Evolutionary conservation across 106 monocot species (phyloP).

Genomic region (Dendrobium nobile): DNA sequence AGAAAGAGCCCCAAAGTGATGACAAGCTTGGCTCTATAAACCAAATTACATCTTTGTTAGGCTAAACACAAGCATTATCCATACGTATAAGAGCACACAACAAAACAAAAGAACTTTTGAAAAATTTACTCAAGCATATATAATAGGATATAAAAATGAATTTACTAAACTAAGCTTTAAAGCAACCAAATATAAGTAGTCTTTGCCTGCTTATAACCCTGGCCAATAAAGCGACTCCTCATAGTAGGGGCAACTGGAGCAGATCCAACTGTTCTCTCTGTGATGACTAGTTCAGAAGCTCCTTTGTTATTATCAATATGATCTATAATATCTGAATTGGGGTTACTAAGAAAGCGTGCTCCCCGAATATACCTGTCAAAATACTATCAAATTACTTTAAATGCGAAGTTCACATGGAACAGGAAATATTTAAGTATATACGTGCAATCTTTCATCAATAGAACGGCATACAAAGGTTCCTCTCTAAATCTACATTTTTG

Average conservation of each 20-base stretch:
- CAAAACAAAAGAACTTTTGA: too few relatives aligned
- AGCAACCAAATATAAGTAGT: background rate
- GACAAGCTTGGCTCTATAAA: too few relatives aligned
- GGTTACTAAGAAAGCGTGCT: slow-evolving; percentile 32
- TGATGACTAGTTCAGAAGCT: background rate
- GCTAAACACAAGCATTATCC: too few relatives aligned
- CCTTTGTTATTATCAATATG: background rate
- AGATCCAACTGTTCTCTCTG: background rate
- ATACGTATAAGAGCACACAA: too few relatives aligned
- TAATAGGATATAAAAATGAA: background rate
- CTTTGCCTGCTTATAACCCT: slow-evolving; percentile 87
- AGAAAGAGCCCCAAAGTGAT: too few relatives aligned
- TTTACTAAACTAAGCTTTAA: background rate
- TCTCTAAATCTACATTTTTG: background rate
- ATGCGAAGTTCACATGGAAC: background rate
- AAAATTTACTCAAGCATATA: too few relatives aligned
- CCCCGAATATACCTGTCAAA: slow-evolving; percentile 68
- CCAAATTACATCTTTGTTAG: too few relatives aligned
- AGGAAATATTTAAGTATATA: background rate
- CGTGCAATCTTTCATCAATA: background rate
- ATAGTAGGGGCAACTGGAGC: slow-evolving; percentile 18
- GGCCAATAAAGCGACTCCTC: slow-evolving; percentile 58
- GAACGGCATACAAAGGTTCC: background rate
- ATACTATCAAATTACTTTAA: background rate
- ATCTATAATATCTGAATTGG: slow-evolving; percentile 7